Evolutionary conservation across 352 stramenopile species (phyloP), one percentile per base, ranked within the genome.

Genomic region (Bremia lactucae): DNA sequence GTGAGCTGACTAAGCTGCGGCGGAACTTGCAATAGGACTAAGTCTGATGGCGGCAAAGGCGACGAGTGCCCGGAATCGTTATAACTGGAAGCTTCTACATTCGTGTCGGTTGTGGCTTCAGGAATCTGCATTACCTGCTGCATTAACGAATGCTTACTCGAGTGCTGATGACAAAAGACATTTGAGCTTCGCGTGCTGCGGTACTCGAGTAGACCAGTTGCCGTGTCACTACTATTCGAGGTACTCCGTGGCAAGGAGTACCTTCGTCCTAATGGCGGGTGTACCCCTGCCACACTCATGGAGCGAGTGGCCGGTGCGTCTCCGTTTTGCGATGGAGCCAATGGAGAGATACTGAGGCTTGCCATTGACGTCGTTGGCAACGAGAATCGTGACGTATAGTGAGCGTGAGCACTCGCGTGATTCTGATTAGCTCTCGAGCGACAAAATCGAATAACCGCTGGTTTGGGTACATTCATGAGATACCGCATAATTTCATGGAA

Each of bases 391-490:
- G 54, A 43, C 4, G 21, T n/a, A n/a, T n/a, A n/a, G n/a, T n/a
- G n/a, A n/a, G n/a, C n/a, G n/a, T n/a, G n/a, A 11, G 42, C 35
- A 9, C 22, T 31, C 4, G 48, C 49, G 41, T 66, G 65, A 36
- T 26, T 51, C 11, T 41, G 40, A 24, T 62, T 62, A 1, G 33
- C 43, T 4, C 34, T 10, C 23, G 57, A 48, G 2, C 70, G 63
- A 40, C 72, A 72, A 46, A 91, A 91, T 4, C 78, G 73, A 15
- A 91, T 66, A 1, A 87, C 67, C 0, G 75, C 73, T 4, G 78
- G 78, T 62, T 88, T 88, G 40, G 75, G 72, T 31, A 87, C 73
- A 52, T 83, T 79, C 73, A 86, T 87, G 56, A 91, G 75, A 55
- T 85, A 86, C 42, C 81, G 65, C 73, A 91, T 88, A n/a, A 54